Evolutionary conservation across 1,284 basidiomycete species (phyloP).

Genomic region (Malassezia psittaci): DNA sequence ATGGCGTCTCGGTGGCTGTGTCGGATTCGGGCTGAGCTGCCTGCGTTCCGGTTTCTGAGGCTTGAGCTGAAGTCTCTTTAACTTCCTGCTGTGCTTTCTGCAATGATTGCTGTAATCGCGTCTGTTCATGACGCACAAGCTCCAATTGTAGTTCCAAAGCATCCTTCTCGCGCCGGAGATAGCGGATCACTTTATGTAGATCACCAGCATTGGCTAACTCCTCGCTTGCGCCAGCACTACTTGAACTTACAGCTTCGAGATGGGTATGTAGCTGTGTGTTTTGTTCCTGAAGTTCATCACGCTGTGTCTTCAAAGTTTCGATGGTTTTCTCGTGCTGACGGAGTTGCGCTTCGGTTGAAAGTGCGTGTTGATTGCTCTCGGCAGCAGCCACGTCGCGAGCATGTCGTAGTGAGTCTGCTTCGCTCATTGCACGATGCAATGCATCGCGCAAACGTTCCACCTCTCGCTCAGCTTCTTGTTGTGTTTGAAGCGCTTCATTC

Average conservation of each 20-base stretch:
- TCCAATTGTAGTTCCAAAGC: constrained; percentile 78
- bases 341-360: constrained; percentile 69
- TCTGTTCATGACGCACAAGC: constrained; percentile 70
- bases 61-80: too few species aligned
- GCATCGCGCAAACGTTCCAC: constrained; percentile 54
- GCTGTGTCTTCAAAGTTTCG: constrained; percentile 59
- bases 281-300: constrained; percentile 65
- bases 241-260: constrained; percentile 70
- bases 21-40: constrained; percentile 27
- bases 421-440: constrained; percentile 23
- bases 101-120: constrained; percentile 64
- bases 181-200: constrained; percentile 68
- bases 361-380: constrained; percentile 63
- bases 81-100: constrained; percentile 58
- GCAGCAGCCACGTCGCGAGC: constrained; percentile 58
- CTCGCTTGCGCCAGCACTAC: constrained; percentile 63
- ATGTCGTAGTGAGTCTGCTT: constrained; percentile 22
- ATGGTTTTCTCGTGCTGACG: constrained; percentile 67
- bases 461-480: constrained; percentile 57
- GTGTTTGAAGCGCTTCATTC: constrained; percentile 63
- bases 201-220: constrained; percentile 23
- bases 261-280: constrained; percentile 71
- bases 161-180: constrained; percentile 77
- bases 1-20: constrained; percentile 51
- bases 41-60: constrained; percentile 58